Conservation (phyloP, 2,329 filamentous ascomycete species). For the Monosporascus sp. region DNA sequence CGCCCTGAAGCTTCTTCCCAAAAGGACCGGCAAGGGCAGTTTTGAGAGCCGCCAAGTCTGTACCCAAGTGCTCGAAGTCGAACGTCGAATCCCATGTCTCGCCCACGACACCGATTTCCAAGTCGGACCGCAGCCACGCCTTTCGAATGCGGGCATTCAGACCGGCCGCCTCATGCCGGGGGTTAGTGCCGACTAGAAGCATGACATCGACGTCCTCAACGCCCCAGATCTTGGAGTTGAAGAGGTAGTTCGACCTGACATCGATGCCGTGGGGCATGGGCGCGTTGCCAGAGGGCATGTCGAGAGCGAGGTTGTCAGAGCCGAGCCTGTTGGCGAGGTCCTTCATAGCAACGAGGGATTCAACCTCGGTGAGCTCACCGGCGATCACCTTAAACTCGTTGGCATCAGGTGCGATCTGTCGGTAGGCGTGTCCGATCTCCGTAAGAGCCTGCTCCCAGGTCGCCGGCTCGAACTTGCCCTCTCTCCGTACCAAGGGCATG, state of each 20-base stretch:
- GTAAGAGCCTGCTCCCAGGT: conserved; percentile 94
- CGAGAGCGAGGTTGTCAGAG: conserved; percentile 90
- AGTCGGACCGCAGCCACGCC: conserved; percentile 92
- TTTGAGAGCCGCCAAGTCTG: conserved; percentile 75
- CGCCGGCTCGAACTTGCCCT: conserved; percentile 86
- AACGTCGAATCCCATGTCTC: conserved; percentile 92
- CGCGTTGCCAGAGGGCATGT: conserved; percentile 76
- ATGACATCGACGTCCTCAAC: conserved; percentile 92
- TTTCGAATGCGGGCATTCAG: conserved; percentile 96
- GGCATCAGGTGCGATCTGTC: conserved; percentile 72
- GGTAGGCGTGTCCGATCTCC: conserved; percentile 77
- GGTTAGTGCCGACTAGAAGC: conserved; percentile 90
- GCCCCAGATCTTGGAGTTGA: conserved; percentile 92
- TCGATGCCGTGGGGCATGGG: conserved; percentile 91
- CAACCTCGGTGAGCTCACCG: conserved; percentile 84
- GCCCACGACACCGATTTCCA: conserved; percentile 87
- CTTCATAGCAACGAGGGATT: conserved; percentile 94
- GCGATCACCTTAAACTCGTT: conserved; percentile 96
- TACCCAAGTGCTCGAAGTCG: conserved; percentile 86
- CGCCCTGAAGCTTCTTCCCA: conserved; percentile 83
- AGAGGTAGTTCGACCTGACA: conserved; percentile 88
- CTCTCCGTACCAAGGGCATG: conserved; percentile 80
- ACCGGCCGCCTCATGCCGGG: conserved; percentile 88
- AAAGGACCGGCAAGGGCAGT: conserved; percentile 78
- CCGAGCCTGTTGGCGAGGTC: conserved; percentile 94